Conservation (phyloP, 768 basidiomycete species). For the Russula compacta region DNA sequence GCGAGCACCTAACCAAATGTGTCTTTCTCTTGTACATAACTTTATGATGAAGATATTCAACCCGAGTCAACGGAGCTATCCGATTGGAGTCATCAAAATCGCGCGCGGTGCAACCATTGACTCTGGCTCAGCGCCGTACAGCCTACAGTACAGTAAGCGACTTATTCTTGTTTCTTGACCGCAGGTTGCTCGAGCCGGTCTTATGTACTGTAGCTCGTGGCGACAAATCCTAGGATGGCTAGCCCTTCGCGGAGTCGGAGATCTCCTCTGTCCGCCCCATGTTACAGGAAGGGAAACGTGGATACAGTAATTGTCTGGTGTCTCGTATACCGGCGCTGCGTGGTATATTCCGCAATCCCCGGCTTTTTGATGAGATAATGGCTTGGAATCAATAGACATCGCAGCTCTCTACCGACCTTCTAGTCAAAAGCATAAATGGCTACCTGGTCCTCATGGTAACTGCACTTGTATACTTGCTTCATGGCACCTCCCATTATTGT, state of each 20-base stretch:
- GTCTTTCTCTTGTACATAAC: neutral
- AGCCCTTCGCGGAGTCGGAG: constrained; percentile 3
- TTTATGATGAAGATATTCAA: neutral
- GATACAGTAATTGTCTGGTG: neutral
- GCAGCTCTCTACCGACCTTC: neutral
- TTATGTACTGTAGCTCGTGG: constrained; percentile 3
- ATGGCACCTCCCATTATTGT: constrained; percentile 47
- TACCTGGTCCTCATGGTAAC: neutral
- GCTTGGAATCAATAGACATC: neutral
- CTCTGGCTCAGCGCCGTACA: constrained; percentile 11
- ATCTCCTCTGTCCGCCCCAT: neutral
- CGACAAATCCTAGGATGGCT: neutral
- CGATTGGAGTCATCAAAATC: neutral
- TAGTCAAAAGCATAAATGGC: constrained; percentile 8
- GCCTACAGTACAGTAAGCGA: constrained; percentile 15
- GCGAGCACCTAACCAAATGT: neutral
- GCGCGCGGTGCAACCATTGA: neutral
- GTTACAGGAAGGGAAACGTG: neutral
- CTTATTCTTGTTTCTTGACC: neutral
- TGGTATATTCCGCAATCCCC: neutral
- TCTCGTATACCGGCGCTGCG: neutral
- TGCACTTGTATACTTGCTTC: neutral
- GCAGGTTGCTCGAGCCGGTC: constrained; percentile 11
- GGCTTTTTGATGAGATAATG: constrained; percentile 10
- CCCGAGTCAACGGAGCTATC: neutral